These are phyloP conservation scores for Candida endomychidarum DNA, from an alignment of 805 yeast genomes.

Conservation along the genomic window DNA sequence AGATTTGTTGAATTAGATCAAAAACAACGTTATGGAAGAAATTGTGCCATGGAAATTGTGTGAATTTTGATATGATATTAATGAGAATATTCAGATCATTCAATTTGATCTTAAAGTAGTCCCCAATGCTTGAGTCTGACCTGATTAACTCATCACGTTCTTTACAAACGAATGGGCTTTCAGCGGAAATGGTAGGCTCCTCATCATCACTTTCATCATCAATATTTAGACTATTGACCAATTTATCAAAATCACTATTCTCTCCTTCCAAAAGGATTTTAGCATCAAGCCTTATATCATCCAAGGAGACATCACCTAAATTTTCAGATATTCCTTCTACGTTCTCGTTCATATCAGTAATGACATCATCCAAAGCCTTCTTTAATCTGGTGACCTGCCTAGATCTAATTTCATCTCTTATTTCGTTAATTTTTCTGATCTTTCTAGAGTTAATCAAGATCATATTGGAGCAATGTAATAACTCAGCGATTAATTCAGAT, in stretches of 20 bases:
- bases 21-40: conserved; percentile 96
- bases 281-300: conserved; percentile 30
- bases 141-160: conserved; percentile 39
- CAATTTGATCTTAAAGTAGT: conserved; percentile 76
- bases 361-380: conserved; percentile 34
- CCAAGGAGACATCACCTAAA: conserved; percentile 37
- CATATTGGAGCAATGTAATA: conserved; percentile 98
- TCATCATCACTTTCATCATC: conserved; percentile 45
- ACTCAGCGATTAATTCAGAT: conserved; percentile 89
- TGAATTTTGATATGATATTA: conserved; percentile 70
- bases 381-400: conserved; percentile 44
- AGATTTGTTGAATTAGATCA: conserved; percentile 91
- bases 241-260: conserved; percentile 20
- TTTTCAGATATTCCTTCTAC: conserved; percentile 34
- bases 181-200: conserved; percentile 43
- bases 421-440: conserved; percentile 64
- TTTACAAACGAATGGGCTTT: conserved; percentile 42
- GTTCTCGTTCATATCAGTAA: conserved; percentile 10
- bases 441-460: conserved; percentile 75
- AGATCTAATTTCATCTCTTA: conserved; percentile 65
- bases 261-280: conserved; percentile 15
- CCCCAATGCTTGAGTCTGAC: conserved; percentile 75
- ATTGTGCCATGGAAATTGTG: conserved; percentile 93
- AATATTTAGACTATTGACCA: conserved; percentile 25
- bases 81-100: conserved; percentile 70